Evolutionary conservation across 2,329 filamentous ascomycete genomes (phyloP).

Genomic region (Verticillium albo-atrum): DNA sequence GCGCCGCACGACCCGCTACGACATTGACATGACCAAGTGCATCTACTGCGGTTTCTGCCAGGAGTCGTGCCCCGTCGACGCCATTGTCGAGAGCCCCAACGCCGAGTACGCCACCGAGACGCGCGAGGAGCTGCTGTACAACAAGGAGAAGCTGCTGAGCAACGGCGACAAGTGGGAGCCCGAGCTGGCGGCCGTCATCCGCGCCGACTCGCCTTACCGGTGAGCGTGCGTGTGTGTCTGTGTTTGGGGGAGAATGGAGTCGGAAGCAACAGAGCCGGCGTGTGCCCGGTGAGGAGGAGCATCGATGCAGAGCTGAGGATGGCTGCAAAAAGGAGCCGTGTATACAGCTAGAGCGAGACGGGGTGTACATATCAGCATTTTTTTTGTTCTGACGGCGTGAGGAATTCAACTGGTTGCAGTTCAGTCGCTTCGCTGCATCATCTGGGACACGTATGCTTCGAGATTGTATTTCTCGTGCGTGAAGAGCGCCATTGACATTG

Average conservation of each 20-base stretch:
- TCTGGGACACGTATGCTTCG: too few relatives aligned
- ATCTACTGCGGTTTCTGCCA: constrained; percentile 99
- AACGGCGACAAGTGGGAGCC: constrained; percentile 98
- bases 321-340: background rate
- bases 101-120: constrained; percentile 61
- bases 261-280: background rate
- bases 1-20: constrained; percentile 92
- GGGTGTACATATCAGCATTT: background rate
- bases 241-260: background rate
- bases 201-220: constrained; percentile 90
- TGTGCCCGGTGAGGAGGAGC: background rate
- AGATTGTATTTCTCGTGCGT: too few relatives aligned
- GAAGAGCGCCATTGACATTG: too few relatives aligned
- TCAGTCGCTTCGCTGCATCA: background rate
- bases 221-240: constrained; percentile 35
- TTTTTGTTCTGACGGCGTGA: background rate
- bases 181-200: constrained; percentile 85
- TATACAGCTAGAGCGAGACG: background rate
- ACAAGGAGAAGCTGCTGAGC: constrained; percentile 88
- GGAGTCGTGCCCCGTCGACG: constrained; percentile 97
- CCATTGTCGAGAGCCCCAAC: constrained; percentile 65
- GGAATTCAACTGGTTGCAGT: background rate
- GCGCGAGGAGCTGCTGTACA: constrained; percentile 93
- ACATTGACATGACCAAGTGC: constrained; percentile 99
- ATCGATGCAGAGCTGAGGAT: background rate